phyloP scores from a whole-genome alignment of 768 basidiomycete species.

The Tremella fuciformis region DNA sequence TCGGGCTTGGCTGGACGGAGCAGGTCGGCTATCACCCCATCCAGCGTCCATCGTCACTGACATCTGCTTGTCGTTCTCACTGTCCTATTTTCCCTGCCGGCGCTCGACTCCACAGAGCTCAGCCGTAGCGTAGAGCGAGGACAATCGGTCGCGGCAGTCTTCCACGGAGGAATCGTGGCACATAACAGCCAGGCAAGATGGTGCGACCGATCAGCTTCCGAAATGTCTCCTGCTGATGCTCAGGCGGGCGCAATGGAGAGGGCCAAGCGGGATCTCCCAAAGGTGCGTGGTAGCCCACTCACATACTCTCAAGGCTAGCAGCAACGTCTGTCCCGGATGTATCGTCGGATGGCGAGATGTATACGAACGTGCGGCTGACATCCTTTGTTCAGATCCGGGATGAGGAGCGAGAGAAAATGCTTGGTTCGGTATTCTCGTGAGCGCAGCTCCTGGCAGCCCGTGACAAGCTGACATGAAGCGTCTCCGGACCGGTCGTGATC shows the following conservation, averaged over 20 bases:
- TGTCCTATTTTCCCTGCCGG: too few species aligned
- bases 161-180: too few species aligned
- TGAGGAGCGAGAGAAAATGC: slow-evolving; percentile 76
- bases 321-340: slow-evolving; percentile 3
- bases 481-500: slow-evolving; percentile 97
- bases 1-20: too few species aligned
- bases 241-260: slow-evolving; percentile 91
- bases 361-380: not conserved
- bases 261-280: slow-evolving; percentile 80
- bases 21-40: too few species aligned
- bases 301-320: not conserved
- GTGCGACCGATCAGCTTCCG: slow-evolving; percentile 1
- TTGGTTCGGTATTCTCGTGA: slow-evolving; percentile 50
- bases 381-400: slow-evolving; percentile 61
- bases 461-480: slow-evolving; percentile 56
- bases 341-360: not conserved
- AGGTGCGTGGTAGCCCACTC: slow-evolving; percentile 47
- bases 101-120: too few species aligned
- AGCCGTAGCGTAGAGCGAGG: too few species aligned
- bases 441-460: slow-evolving; percentile 5
- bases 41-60: too few species aligned
- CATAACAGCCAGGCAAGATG: not conserved
- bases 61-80: too few species aligned
- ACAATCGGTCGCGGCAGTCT: too few species aligned
- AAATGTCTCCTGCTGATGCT: not conserved